These are phyloP conservation scores for Mucor plumbeus DNA, from an alignment of 371 early-diverging fungal species.

Conservation along the genomic window DNA sequence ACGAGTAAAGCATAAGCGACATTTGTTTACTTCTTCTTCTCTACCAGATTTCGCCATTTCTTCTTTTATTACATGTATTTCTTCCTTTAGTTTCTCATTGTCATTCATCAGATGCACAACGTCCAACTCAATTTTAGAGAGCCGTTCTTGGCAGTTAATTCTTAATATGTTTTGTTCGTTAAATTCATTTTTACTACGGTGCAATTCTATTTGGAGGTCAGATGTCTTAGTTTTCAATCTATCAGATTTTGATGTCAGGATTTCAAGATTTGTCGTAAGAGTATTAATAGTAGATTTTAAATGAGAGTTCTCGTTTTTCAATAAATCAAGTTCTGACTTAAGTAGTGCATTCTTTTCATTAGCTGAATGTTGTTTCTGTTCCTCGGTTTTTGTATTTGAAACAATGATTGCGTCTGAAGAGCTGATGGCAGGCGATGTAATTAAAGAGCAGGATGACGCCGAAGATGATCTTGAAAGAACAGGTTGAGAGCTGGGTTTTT, in stretches of 20 bases:
- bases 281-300: not conserved
- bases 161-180: conserved; percentile 7
- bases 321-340: not conserved
- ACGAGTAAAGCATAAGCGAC: conserved; percentile 43
- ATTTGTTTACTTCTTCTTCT: conserved; percentile 31
- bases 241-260: not conserved
- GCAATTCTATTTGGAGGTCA: not conserved
- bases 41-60: conserved; percentile 2
- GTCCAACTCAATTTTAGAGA: conserved; percentile 15
- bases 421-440: not conserved
- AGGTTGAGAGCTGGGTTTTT: not conserved
- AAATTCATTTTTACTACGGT: conserved; percentile 4
- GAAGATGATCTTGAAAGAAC: not conserved
- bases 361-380: not conserved
- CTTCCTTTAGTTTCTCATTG: conserved; percentile 19
- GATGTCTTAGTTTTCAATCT: not conserved
- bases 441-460: not conserved
- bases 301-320: not conserved
- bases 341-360: too few species aligned
- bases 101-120: conserved; percentile 15
- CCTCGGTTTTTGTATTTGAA: not conserved
- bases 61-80: not conserved
- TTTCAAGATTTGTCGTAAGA: not conserved
- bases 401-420: not conserved
- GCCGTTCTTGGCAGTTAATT: conserved; percentile 13